Percentiles rank a stretch among this genome's conserved stretches.
Evolutionary conservation across 768 basidiomycete species (phyloP).

Genomic region (Leccinum uliginosum): DNA sequence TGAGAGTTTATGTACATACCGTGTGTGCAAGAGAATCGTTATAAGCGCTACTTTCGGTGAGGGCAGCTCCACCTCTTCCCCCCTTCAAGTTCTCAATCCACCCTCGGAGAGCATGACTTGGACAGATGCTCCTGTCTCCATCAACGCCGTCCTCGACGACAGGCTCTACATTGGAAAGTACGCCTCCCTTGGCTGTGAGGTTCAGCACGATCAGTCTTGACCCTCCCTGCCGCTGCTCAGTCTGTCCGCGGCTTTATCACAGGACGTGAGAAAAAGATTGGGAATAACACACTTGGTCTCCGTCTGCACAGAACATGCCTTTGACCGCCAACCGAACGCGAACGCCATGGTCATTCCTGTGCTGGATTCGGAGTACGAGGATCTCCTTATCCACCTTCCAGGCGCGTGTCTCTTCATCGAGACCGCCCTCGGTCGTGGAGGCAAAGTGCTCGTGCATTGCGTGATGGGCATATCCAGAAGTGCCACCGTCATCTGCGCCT

Average conservation of each 20-base stretch:
- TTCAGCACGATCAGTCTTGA: not conserved
- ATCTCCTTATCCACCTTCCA: conserved; percentile 64
- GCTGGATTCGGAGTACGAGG: conserved; percentile 47
- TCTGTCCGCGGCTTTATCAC: conserved; percentile 32
- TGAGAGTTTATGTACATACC: conserved; percentile 5
- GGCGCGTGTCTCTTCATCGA: conserved; percentile 59
- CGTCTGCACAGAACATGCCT: conserved; percentile 52
- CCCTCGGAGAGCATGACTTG: conserved; percentile 23
- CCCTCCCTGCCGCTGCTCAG: conserved; percentile 10
- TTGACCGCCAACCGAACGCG: conserved; percentile 36
- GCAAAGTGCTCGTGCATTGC: conserved; percentile 67
- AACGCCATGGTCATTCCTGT: conserved; percentile 34
- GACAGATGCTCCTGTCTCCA: conserved; percentile 24
- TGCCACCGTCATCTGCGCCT: conserved; percentile 54
- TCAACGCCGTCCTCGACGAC: conserved; percentile 27
- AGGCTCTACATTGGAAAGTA: conserved; percentile 36
- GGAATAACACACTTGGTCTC: conserved; percentile 54
- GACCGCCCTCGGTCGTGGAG: conserved; percentile 45
- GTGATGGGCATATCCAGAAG: conserved; percentile 72
- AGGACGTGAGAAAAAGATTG: conserved; percentile 25
- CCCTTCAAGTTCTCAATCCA: conserved; percentile 1
- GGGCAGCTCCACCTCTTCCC: conserved; percentile 8
- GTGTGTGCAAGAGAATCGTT: conserved; percentile 7
- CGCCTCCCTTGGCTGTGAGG: conserved; percentile 1
- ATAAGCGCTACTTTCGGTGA: conserved; percentile 13